Percentiles rank a stretch among this genome's conserved stretches.
phyloP scores from a whole-genome alignment of 495 filamentous ascomycete genomes.

The Talaromyces ruber region DNA sequence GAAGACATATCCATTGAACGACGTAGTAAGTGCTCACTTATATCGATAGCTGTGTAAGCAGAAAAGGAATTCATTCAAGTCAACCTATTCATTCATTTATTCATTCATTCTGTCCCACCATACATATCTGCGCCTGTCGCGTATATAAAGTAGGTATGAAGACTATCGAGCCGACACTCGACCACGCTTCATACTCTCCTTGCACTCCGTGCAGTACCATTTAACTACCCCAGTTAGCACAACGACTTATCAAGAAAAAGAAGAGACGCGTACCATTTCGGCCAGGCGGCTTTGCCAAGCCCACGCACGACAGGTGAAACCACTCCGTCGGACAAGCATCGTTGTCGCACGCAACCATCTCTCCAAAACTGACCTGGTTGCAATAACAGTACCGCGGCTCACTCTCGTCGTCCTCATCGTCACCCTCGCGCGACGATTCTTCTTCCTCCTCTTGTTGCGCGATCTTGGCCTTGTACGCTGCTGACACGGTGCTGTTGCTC shows the following conservation, averaged over 20 bases:
- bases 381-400: constrained; percentile 92
- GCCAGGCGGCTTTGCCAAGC: constrained; percentile 74
- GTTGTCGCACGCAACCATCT: constrained; percentile 97
- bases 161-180: constrained; percentile 9
- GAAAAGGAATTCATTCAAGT: background rate
- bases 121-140: background rate
- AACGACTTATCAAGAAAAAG: background rate
- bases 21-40: background rate
- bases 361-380: constrained; percentile 85
- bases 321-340: constrained; percentile 82
- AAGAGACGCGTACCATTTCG: constrained; percentile 60
- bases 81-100: background rate
- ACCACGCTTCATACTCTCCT: constrained; percentile 55
- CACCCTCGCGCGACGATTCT: constrained; percentile 47
- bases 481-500: constrained; percentile 21
- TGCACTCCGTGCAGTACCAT: constrained; percentile 89
- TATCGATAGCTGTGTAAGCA: background rate
- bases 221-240: constrained; percentile 51
- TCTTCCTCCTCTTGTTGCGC: constrained; percentile 38
- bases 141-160: background rate
- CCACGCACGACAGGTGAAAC: constrained; percentile 94
- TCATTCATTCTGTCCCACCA: too few relatives aligned
- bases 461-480: constrained; percentile 17
- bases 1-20: background rate
- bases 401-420: constrained; percentile 65